These are phyloP conservation scores for Delitschia confertaspora DNA, from an alignment of 495 filamentous ascomycete species.

Conservation along the genomic window DNA sequence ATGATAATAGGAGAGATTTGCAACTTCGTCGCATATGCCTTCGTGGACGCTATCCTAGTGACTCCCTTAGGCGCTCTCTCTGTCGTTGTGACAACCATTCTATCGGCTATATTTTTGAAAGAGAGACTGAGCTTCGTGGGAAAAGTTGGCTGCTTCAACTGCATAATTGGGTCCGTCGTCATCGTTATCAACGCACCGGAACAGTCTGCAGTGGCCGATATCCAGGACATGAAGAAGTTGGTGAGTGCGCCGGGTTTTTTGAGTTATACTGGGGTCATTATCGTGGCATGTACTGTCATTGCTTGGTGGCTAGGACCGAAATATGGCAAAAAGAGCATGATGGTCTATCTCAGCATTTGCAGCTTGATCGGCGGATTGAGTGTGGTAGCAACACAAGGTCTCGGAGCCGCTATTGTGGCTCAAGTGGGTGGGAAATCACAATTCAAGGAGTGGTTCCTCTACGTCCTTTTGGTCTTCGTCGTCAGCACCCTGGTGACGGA, in stretches of 20 bases:
- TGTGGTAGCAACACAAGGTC: constrained; percentile 88
- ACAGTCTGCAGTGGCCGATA: constrained; percentile 74
- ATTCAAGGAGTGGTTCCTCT: constrained; percentile 97
- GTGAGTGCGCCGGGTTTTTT: constrained; percentile 85
- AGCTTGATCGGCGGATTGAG: constrained; percentile 89
- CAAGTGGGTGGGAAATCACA: constrained; percentile 72
- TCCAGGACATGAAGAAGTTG: constrained; percentile 87
- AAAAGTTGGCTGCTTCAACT: constrained; percentile 90
- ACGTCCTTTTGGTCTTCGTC: constrained; percentile 86
- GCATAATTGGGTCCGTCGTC: constrained; percentile 85
- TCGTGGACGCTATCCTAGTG: constrained; percentile 93
- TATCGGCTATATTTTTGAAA: constrained; percentile 94
- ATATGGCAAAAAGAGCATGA: constrained; percentile 94
- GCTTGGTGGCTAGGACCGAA: constrained; percentile 79
- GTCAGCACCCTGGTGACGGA: constrained; percentile 79
- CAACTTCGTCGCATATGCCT: constrained; percentile 96
- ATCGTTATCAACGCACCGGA: constrained; percentile 90
- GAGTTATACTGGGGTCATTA: constrained; percentile 72
- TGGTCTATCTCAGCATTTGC: constrained; percentile 94
- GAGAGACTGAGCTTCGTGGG: constrained; percentile 92
- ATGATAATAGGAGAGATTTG: constrained; percentile 97
- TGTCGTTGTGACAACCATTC: constrained; percentile 85
- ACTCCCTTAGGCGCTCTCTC: constrained; percentile 91
- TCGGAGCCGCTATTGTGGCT: constrained; percentile 84
- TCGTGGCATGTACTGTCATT: constrained; percentile 60